Conservation (phyloP, 805 yeast genomes). For the Priceomyces haplophilus region DNA sequence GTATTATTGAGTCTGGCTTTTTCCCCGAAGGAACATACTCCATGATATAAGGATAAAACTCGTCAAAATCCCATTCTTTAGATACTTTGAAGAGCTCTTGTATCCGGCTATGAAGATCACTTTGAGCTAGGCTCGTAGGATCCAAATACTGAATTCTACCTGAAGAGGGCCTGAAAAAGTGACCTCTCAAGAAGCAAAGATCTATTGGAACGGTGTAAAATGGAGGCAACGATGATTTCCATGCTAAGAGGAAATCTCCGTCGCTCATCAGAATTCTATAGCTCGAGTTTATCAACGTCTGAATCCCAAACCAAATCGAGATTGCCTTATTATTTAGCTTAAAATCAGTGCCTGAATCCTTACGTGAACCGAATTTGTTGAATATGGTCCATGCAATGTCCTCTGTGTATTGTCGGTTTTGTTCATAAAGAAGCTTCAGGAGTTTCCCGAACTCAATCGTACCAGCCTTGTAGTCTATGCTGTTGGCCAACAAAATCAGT, state of each 20-base stretch:
- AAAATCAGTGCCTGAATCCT: conserved; percentile 21
- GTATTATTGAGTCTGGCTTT: conserved; percentile 34
- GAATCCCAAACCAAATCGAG: conserved; percentile 62
- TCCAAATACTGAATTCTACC: conserved; percentile 54
- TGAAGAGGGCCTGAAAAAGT: conserved; percentile 46
- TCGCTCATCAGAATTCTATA: conserved; percentile 20
- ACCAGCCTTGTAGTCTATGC: conserved; percentile 17
- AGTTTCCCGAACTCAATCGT: conserved; percentile 16
- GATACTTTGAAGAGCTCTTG: conserved; percentile 30
- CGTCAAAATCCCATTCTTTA: conserved; percentile 39
- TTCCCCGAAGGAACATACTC: conserved; percentile 32
- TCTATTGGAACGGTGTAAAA: conserved; percentile 60
- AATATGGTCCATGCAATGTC: conserved; percentile 51
- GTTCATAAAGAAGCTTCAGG: conserved; percentile 21
- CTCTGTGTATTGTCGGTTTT: conserved; percentile 24
- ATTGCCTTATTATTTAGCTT: conserved; percentile 43
- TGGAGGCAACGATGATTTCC: conserved; percentile 64
- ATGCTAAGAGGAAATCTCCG: conserved; percentile 59
- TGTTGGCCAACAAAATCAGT: conserved; percentile 23
- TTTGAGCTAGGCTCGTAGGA: conserved; percentile 44
- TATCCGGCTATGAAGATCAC: conserved; percentile 29
- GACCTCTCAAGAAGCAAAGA: conserved; percentile 52
- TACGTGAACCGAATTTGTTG: conserved; percentile 39
- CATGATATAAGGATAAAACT: conserved; percentile 33
- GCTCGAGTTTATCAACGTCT: conserved; percentile 33